These are phyloP conservation scores for Neurospora sp. DNA, from an alignment of 2,329 filamentous ascomycete genomes.

Conservation along the genomic window DNA sequence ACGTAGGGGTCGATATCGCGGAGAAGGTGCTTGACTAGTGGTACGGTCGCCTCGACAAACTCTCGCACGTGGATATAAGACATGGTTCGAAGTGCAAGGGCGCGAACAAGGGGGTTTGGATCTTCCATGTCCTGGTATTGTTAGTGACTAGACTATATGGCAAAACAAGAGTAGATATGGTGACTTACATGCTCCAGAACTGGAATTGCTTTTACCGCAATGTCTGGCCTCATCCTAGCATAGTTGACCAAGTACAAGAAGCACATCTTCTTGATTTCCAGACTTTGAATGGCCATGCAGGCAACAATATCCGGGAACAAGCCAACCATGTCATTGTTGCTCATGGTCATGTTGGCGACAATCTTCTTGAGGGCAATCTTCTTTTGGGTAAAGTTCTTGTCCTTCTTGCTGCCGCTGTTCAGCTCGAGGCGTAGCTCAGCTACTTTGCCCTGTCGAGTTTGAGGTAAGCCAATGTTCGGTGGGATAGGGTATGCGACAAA, in stretches of 20 bases:
- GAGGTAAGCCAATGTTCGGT: slow-evolving; percentile 35
- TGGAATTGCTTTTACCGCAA: slow-evolving; percentile 85
- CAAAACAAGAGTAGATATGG: background rate
- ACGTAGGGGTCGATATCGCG: slow-evolving; percentile 90
- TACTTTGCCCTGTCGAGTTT: slow-evolving; percentile 82
- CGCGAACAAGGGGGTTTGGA: slow-evolving; percentile 81
- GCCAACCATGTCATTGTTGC: slow-evolving; percentile 99
- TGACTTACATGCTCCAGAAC: slow-evolving; percentile 65
- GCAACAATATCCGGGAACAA: slow-evolving; percentile 90
- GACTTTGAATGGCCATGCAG: slow-evolving; percentile 87
- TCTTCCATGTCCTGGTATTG: slow-evolving; percentile 76
- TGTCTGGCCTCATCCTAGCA: slow-evolving; percentile 84
- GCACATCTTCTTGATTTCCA: slow-evolving; percentile 99
- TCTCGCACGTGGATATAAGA: slow-evolving; percentile 96
- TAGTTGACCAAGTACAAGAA: slow-evolving; percentile 98
- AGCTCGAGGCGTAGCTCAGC: slow-evolving; percentile 92
- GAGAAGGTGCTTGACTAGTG: slow-evolving; percentile 72
- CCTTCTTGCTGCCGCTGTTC: slow-evolving; percentile 90
- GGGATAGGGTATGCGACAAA: slow-evolving; percentile 45
- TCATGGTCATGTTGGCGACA: slow-evolving; percentile 99
- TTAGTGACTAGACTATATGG: slow-evolving; percentile 8
- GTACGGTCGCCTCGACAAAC: slow-evolving; percentile 85
- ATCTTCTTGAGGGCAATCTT: slow-evolving; percentile 99
- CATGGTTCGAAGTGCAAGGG: slow-evolving; percentile 85
- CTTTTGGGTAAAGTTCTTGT: slow-evolving; percentile 90